These are phyloP conservation scores for Cytospora paraplurivora DNA, from an alignment of 2,329 filamentous ascomycete species.

Conservation along the genomic window DNA sequence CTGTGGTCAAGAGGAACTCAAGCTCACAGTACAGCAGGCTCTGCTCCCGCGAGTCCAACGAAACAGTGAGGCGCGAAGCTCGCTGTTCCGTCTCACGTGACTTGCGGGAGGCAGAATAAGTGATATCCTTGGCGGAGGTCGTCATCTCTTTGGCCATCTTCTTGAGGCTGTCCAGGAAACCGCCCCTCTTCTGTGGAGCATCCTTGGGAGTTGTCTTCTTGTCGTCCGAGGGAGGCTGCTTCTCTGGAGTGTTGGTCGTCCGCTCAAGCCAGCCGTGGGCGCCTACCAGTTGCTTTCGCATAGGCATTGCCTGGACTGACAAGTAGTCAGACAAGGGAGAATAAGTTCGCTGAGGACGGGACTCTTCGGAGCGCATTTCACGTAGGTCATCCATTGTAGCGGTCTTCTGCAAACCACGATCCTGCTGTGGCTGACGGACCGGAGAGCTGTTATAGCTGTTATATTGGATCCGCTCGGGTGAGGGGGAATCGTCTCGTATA, in stretches of 20 bases:
- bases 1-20: slow-evolving; percentile 55
- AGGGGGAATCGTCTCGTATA: slow-evolving; percentile 7
- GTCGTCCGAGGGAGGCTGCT: slow-evolving; percentile 25
- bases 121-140: slow-evolving; percentile 27
- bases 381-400: slow-evolving; percentile 26
- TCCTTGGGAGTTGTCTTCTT: slow-evolving; percentile 14
- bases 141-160: slow-evolving; percentile 57
- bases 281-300: slow-evolving; percentile 56
- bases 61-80: slow-evolving; percentile 46
- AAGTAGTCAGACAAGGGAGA: slow-evolving; percentile 49
- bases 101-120: slow-evolving; percentile 31
- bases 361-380: slow-evolving; percentile 25
- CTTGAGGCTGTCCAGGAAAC: slow-evolving; percentile 50
- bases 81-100: slow-evolving; percentile 36
- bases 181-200: slow-evolving; percentile 39
- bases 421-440: background rate
- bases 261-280: slow-evolving; percentile 60
- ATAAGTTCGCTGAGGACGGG: slow-evolving; percentile 36
- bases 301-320: slow-evolving; percentile 43
- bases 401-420: slow-evolving; percentile 24
- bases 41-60: slow-evolving; percentile 58
- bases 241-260: slow-evolving; percentile 37
- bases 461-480: slow-evolving; percentile 10
- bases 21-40: slow-evolving; percentile 62
- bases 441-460: slow-evolving; percentile 13